phyloP scores from a whole-genome alignment of 345 rosid species.

The Abelmoschus esculentus region DNA sequence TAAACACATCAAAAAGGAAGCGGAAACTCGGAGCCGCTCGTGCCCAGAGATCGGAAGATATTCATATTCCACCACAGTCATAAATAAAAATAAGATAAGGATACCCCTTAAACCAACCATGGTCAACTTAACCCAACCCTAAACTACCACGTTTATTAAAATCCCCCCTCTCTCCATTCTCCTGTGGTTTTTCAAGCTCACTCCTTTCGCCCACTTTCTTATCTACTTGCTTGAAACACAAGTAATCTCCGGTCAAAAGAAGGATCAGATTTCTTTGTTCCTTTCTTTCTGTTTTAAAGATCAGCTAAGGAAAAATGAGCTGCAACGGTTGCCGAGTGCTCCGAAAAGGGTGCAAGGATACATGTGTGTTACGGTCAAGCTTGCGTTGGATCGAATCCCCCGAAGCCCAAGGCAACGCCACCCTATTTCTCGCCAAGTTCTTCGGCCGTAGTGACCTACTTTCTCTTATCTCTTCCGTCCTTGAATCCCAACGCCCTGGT shows the following conservation, averaged over 20 bases:
- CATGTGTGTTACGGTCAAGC: slow-evolving; percentile 43
- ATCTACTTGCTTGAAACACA: slow-evolving; percentile 1
- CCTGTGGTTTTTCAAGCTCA: neutral
- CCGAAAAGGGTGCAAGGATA: slow-evolving; percentile 50
- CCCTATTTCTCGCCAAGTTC: slow-evolving; percentile 54
- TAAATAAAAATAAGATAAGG: neutral
- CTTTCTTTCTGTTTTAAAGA: slow-evolving; percentile 5
- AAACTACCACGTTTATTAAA: neutral
- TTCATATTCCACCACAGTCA: neutral
- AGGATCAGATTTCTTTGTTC: neutral
- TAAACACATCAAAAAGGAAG: slow-evolving; percentile 20
- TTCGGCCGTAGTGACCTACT: slow-evolving; percentile 50
- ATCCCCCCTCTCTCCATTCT: neutral
- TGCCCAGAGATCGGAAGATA: slow-evolving; percentile 71
- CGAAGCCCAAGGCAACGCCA: slow-evolving; percentile 52
- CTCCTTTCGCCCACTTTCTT: neutral
- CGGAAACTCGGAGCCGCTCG: slow-evolving; percentile 76
- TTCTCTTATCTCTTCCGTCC: slow-evolving; percentile 47
- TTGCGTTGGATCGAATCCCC: slow-evolving; percentile 45
- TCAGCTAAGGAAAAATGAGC: slow-evolving; percentile 29
- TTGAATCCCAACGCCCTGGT: slow-evolving; percentile 52
- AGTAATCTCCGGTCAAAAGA: slow-evolving; percentile 3
- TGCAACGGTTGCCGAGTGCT: slow-evolving; percentile 62
- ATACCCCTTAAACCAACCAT: slow-evolving; percentile 28
- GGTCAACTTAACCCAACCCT: slow-evolving; percentile 24